A percentile compares a stretch with the other conserved stretches of the same genome.
Evolutionary conservation across 306 rosid genomes (phyloP).

Genomic region (cucumber (Cucumis sativus)): DNA sequence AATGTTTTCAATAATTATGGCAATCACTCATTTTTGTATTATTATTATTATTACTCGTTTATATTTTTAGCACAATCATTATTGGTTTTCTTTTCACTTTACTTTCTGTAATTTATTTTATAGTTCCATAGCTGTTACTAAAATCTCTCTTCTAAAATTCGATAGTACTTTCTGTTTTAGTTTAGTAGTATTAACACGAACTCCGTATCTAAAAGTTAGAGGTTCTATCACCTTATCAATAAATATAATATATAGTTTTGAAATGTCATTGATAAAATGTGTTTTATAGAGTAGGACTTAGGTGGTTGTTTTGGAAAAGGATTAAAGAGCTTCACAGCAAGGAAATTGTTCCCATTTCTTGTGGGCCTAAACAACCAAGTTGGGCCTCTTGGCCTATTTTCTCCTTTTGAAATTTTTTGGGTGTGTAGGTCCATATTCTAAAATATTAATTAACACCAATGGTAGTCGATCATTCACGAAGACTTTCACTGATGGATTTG

Average conservation of each 20-base stretch:
- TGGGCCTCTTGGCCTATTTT: not conserved
- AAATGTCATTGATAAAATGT: not conserved
- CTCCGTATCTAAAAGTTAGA: no score
- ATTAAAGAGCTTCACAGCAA: not conserved
- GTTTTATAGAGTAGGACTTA: not conserved
- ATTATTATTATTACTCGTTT: not conserved
- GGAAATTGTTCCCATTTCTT: not conserved
- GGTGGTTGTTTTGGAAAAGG: not conserved
- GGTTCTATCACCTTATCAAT: not conserved
- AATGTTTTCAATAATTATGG: not conserved
- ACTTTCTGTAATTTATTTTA: no score
- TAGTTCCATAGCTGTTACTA: not conserved
- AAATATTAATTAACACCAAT: not conserved
- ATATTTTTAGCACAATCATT: no score
- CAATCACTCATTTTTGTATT: not conserved
- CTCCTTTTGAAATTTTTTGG: not conserved
- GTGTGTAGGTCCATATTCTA: not conserved
- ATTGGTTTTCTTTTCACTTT: not conserved
- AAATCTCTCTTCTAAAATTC: no score
- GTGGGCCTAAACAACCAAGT: not conserved
- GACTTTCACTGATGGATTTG: no score
- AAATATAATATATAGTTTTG: not conserved
- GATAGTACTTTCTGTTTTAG: no score
- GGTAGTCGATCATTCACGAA: no score
- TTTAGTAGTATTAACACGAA: no score